Evolutionary conservation across 148 eudicot species (phyloP).

Genomic region (Diospyros kaki): DNA sequence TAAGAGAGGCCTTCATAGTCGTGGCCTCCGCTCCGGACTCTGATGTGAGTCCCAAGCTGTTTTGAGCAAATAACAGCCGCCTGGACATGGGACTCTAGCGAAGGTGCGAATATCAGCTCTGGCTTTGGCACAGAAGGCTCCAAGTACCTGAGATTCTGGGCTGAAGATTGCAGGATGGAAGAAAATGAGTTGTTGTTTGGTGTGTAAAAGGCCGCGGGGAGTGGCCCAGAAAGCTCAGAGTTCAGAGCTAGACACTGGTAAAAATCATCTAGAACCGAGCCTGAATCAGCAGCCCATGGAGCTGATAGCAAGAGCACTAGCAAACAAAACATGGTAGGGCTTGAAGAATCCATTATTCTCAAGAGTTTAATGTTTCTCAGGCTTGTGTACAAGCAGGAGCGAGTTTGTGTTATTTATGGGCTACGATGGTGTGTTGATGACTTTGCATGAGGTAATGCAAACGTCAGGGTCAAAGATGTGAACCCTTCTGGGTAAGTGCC

Average conservation of each 20-base stretch:
- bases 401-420: background rate
- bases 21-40: constrained; percentile 43
- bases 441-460: background rate
- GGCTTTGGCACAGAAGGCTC: constrained; percentile 19
- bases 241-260: constrained; percentile 24
- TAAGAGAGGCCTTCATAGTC: constrained; percentile 42
- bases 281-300: constrained; percentile 8
- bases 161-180: constrained; percentile 25
- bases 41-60: constrained; percentile 11
- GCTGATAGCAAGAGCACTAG: background rate
- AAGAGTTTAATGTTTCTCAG: background rate
- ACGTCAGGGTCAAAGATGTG: background rate
- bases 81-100: constrained; percentile 27
- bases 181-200: constrained; percentile 23
- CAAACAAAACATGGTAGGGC: background rate
- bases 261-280: constrained; percentile 23
- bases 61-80: constrained; percentile 29
- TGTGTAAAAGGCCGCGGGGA: constrained; percentile 25
- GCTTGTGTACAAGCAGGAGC: background rate
- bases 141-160: constrained; percentile 31
- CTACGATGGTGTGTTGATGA: background rate
- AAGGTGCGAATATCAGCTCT: constrained; percentile 31
- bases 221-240: constrained; percentile 17
- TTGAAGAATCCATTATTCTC: background rate
- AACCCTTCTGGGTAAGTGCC: background rate